A percentile compares a stretch with the other conserved stretches of the same genome.
These are phyloP conservation scores for Capsella bursapastoris DNA, from an alignment of 345 rosid species.

Conservation along the genomic window DNA sequence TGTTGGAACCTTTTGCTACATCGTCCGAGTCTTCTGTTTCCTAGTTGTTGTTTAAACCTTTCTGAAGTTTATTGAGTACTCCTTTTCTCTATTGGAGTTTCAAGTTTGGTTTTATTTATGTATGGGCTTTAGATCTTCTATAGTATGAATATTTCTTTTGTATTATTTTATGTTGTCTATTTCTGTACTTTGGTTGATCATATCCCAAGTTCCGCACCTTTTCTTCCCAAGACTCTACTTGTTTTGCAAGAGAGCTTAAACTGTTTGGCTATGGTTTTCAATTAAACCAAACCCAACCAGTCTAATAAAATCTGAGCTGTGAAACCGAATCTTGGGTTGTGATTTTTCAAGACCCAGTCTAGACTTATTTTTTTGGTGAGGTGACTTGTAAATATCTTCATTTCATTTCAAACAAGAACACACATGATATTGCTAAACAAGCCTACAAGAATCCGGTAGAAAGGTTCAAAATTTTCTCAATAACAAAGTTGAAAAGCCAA, in stretches of 20 bases:
- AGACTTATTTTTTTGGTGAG: background rate
- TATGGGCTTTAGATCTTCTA: background rate
- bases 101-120: background rate
- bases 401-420: conserved; percentile 19
- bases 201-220: background rate
- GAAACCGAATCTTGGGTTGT: conserved; percentile 4
- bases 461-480: background rate
- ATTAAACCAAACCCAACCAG: conserved; percentile 15
- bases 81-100: conserved; percentile 22
- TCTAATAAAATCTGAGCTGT: background rate
- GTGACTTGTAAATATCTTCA: conserved; percentile 14
- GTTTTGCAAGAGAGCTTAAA: background rate
- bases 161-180: background rate
- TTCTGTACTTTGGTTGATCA: background rate
- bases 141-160: background rate
- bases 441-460: background rate
- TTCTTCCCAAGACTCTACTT: background rate
- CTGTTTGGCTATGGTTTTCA: conserved; percentile 23
- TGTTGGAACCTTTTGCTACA: background rate
- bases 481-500: background rate
- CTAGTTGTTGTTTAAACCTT: background rate
- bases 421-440: conserved; percentile 10
- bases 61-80: conserved; percentile 5
- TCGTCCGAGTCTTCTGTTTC: background rate
- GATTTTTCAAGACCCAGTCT: background rate